Percentiles rank a stretch among this genome's conserved stretches.
Evolutionary conservation across 106 monocot genomes (phyloP).

Genomic region (Dendrobium chrysotoxum): DNA sequence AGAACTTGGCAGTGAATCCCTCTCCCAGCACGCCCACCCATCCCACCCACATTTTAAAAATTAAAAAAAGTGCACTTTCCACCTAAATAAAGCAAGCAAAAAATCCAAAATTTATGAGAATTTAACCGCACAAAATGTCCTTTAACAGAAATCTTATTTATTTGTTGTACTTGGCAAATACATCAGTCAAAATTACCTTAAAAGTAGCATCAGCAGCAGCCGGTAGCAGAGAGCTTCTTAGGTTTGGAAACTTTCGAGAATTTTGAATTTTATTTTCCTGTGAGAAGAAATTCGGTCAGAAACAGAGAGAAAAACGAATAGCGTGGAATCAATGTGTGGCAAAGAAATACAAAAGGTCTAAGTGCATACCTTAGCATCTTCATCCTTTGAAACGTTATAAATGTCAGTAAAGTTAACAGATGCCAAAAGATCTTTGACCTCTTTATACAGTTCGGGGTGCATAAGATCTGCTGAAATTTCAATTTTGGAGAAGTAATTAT

Average conservation of each 20-base stretch:
- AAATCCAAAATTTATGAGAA: too few species aligned
- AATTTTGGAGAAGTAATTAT: conserved; percentile 42
- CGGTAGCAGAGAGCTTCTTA: not conserved
- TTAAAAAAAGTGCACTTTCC: too few species aligned
- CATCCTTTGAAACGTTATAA: not conserved
- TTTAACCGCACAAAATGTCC: too few species aligned
- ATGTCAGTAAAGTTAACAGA: not conserved
- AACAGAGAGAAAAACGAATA: not conserved
- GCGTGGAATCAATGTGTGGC: not conserved
- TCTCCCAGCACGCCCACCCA: too few species aligned
- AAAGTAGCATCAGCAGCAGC: not conserved
- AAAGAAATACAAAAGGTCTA: not conserved
- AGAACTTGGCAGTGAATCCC: too few species aligned
- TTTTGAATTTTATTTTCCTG: not conserved
- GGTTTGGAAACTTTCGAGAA: not conserved
- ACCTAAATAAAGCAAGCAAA: too few species aligned
- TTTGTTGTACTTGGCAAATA: not conserved
- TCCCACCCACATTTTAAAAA: too few species aligned
- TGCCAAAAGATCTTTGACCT: not conserved
- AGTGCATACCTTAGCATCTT: not conserved
- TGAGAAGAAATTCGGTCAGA: not conserved
- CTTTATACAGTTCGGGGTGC: conserved; percentile 39
- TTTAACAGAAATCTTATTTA: not conserved
- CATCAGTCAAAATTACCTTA: conserved; percentile 1
- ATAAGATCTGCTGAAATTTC: conserved; percentile 62